These are phyloP conservation scores for Vachellia pachyceras DNA, from an alignment of 306 rosid species.

Conservation along the genomic window DNA sequence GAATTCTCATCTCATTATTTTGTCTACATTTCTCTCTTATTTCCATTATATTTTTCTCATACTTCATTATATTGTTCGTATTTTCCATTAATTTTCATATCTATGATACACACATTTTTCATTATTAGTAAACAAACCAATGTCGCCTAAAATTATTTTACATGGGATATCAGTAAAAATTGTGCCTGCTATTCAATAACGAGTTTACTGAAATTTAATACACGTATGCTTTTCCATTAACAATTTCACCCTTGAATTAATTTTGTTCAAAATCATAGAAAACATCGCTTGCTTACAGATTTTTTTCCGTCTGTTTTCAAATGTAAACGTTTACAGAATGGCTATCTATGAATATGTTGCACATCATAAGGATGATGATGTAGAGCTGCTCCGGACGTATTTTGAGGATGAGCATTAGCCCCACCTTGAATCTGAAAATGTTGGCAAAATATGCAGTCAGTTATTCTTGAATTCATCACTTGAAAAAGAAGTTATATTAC, in stretches of 20 bases:
- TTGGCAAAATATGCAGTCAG: slow-evolving; percentile 11
- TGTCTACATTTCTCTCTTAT: too few species aligned
- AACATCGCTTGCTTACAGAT: not conserved
- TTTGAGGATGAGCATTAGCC: slow-evolving; percentile 52
- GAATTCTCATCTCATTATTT: too few species aligned
- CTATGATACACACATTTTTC: too few species aligned
- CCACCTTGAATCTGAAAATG: slow-evolving; percentile 57
- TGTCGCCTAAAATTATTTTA: too few species aligned
- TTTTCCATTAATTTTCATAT: too few species aligned
- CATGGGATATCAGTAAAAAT: too few species aligned
- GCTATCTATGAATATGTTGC: slow-evolving; percentile 54
- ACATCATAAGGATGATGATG: slow-evolving; percentile 45
- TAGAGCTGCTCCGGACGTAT: slow-evolving; percentile 44
- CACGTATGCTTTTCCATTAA: too few species aligned
- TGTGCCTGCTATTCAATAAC: too few species aligned
- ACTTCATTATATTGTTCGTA: too few species aligned
- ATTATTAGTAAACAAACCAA: too few species aligned
- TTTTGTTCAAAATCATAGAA: not conserved
- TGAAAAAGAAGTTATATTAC: not conserved
- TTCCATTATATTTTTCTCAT: too few species aligned
- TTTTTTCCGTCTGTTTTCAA: slow-evolving; percentile 21
- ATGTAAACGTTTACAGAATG: slow-evolving; percentile 10
- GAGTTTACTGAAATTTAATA: too few species aligned
- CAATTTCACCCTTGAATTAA: not conserved
- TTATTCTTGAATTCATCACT: not conserved